Evolutionary conservation across 164 flowering plant species (phyloP).

Genomic region (Dillenia suffruticosa): DNA sequence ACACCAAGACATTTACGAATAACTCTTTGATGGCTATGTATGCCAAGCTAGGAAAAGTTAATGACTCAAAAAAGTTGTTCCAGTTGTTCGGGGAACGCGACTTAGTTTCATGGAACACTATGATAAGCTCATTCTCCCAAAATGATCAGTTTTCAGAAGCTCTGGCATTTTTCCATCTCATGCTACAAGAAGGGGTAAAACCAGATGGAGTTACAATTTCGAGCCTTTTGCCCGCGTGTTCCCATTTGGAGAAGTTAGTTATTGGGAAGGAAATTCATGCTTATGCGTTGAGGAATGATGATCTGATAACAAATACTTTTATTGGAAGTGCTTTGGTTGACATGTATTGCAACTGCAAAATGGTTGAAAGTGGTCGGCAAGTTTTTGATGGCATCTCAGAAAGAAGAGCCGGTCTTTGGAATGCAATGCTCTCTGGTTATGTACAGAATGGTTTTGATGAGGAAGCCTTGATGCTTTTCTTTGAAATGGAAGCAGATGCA

Average conservation of each 20-base stretch:
- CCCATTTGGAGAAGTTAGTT: slow-evolving; percentile 54
- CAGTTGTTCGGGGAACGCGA: slow-evolving; percentile 41
- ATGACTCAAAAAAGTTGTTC: slow-evolving; percentile 41
- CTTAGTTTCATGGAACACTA: slow-evolving; percentile 78
- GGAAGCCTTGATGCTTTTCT: slow-evolving; percentile 55
- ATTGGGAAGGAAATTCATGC: slow-evolving; percentile 73
- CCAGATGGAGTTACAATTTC: slow-evolving; percentile 74
- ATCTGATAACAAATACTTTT: slow-evolving; percentile 44
- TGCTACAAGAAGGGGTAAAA: slow-evolving; percentile 45
- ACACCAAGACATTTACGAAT: slow-evolving; percentile 38
- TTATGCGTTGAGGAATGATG: slow-evolving; percentile 44
- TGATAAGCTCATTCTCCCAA: slow-evolving; percentile 57
- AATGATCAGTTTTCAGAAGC: slow-evolving; percentile 57
- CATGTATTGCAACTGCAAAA: slow-evolving; percentile 73
- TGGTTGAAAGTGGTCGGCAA: slow-evolving; percentile 41
- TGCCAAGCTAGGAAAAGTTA: slow-evolving; percentile 51
- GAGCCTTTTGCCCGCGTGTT: slow-evolving; percentile 77
- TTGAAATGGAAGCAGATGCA: slow-evolving; percentile 43
- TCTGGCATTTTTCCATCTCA: slow-evolving; percentile 28
- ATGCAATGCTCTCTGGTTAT: slow-evolving; percentile 83
- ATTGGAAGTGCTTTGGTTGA: slow-evolving; percentile 79
- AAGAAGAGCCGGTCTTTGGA: slow-evolving; percentile 53
- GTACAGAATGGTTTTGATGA: slow-evolving; percentile 47
- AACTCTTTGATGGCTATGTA: slow-evolving; percentile 83
- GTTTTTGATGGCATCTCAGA: slow-evolving; percentile 46